Base-by-base conservation (phyloP, 2,329 filamentous ascomycete genomes). In the Proliferodiscus dingleyae region DNA sequence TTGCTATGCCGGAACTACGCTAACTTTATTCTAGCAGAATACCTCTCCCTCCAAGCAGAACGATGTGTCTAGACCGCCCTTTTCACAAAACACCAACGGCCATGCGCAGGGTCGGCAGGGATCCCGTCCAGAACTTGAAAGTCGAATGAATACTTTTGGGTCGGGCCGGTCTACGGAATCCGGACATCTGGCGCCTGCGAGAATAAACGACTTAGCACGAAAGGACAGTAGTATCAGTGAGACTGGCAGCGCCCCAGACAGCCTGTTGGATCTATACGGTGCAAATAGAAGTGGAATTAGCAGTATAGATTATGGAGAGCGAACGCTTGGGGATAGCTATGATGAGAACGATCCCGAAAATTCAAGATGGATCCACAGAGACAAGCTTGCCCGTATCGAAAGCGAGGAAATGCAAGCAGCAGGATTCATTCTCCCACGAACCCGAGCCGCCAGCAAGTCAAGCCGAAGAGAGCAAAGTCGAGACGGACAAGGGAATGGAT, bases 361-460 rank as follows among this genome's bases (percentile, higher is more conserved):
- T 50, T 85, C 81, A 24, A 84, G 87, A 64, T 93, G 87, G 87
- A 91, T 93, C 57, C 87, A 93, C 61, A 74, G 87, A 46, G 87
- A 93, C 67, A 91, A 91, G 67, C 69, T 93, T 50, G 87, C 85
- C 44, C 80, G 79, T 61, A 93, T 91, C 56, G 87, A 93, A 67
- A 91, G 73, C 56, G 77, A 83, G 60, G 87, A 93, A 66, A 74
- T 93, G 51, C 84, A 89, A 63, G 86, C 85, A 48, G 86, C 86
- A 5, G 87, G 87, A 23, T 81, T 90, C 56, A 71, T 77, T 41
- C 61, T 84, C 49, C 72, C 81, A 52, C 68, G 72, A 57, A 60
- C 75, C 24, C 69, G 79, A 52, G 69, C 78, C 42, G 68, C 74
- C 41, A 75, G 78, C 67, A 70, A 72, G 53, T 66, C 66, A 41